phyloP scores from a whole-genome alignment of 345 rosid species.

The Dipteronia dyeriana region DNA sequence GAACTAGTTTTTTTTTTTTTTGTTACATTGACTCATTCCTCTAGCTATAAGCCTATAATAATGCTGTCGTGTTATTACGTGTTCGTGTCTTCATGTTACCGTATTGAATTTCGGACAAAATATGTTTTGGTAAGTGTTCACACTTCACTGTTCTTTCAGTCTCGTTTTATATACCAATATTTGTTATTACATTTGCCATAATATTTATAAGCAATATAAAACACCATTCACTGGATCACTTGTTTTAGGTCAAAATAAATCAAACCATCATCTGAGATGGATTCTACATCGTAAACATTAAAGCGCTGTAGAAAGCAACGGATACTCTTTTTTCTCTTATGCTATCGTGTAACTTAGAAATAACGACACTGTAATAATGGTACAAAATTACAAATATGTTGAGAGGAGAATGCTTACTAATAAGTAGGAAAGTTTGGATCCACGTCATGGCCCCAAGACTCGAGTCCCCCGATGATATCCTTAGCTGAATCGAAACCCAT shows the following conservation, averaged over 20 bases:
- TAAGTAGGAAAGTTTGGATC: slow-evolving; percentile 82
- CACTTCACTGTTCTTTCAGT: background rate
- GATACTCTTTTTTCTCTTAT: background rate
- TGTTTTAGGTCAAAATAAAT: background rate
- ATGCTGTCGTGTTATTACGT: background rate
- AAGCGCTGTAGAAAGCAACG: background rate
- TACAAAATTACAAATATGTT: background rate
- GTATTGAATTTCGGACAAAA: background rate
- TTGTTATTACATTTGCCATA: too few relatives aligned
- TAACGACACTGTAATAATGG: too few relatives aligned
- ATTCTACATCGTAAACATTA: background rate
- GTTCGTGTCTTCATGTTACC: too few relatives aligned
- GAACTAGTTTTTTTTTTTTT: background rate
- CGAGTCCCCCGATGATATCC: slow-evolving; percentile 83
- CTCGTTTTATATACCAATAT: too few relatives aligned
- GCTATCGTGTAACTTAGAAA: background rate
- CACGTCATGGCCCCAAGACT: slow-evolving; percentile 76
- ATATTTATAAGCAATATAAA: too few relatives aligned
- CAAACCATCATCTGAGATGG: background rate
- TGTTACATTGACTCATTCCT: background rate
- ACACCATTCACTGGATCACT: background rate
- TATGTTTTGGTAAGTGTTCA: background rate
- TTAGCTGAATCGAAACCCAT: slow-evolving; percentile 62
- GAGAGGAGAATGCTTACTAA: slow-evolving; percentile 22
- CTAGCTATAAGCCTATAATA: background rate